Evolutionary conservation across 768 basidiomycete species (phyloP).

Genomic region (Psilocybe azurescens): DNA sequence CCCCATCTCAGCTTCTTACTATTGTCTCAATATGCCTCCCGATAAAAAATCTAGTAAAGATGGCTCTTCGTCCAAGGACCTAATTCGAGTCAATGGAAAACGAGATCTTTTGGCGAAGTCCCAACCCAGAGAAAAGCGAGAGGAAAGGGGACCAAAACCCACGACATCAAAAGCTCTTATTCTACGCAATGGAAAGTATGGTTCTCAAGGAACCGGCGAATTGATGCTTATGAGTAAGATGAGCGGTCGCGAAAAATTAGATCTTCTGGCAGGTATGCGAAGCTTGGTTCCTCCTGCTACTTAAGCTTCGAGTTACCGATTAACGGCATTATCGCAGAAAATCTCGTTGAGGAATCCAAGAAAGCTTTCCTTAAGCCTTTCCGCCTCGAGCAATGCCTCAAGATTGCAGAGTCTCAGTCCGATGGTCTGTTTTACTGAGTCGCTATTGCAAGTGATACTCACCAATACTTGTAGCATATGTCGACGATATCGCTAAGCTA

Average conservation of each 20-base stretch:
- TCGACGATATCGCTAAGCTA: constrained; percentile 73
- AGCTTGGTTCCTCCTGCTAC: neutral
- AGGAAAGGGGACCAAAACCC: constrained; percentile 37
- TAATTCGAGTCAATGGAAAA: constrained; percentile 58
- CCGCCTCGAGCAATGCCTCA: constrained; percentile 62
- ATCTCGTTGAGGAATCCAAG: constrained; percentile 61
- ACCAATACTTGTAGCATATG: constrained; percentile 48
- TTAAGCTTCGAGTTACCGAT: neutral
- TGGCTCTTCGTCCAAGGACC: constrained; percentile 41
- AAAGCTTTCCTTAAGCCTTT: constrained; percentile 70
- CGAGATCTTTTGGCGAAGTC: constrained; percentile 47
- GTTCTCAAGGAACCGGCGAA: constrained; percentile 74
- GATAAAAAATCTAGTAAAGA: constrained; percentile 22
- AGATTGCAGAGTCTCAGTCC: constrained; percentile 76
- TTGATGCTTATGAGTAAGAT: constrained; percentile 61
- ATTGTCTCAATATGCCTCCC: constrained; percentile 27
- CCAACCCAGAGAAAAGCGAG: constrained; percentile 36
- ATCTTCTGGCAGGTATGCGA: constrained; percentile 71
- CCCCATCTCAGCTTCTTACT: neutral
- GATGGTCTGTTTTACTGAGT: constrained; percentile 52
- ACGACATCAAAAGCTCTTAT: constrained; percentile 77
- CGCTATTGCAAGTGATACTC: neutral
- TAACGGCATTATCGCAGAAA: constrained; percentile 51
- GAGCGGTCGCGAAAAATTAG: constrained; percentile 80
- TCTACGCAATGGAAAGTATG: constrained; percentile 77